Percentiles rank a stretch among this genome's conserved stretches.
phyloP scores from a whole-genome alignment of 2,329 filamentous ascomycete genomes.

The Lomentospora prolificans region DNA sequence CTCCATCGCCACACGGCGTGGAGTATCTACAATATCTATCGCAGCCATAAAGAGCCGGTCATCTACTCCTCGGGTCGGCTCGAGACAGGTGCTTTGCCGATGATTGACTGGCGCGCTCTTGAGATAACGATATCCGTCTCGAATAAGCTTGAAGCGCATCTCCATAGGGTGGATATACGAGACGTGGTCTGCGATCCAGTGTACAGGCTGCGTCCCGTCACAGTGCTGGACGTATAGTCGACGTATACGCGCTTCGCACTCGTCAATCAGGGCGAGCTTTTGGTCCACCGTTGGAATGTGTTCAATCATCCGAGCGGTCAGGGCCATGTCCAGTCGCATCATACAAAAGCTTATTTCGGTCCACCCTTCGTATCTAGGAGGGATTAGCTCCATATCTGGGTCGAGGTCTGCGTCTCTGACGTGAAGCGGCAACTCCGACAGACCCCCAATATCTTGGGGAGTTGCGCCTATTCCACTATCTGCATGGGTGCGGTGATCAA shows the following conservation, averaged over 20 bases:
- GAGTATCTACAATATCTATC: slow-evolving; percentile 1
- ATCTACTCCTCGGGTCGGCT: background rate
- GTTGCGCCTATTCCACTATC: background rate
- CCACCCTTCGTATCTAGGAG: background rate
- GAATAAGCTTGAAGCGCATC: slow-evolving; percentile 2
- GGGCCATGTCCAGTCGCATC: background rate
- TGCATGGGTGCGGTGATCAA: background rate
- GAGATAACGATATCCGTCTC: too few relatives aligned
- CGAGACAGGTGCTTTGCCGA: too few relatives aligned
- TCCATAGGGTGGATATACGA: slow-evolving; percentile 1
- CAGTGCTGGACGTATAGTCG: background rate
- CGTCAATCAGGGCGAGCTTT: background rate
- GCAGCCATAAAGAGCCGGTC: background rate
- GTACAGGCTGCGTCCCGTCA: background rate
- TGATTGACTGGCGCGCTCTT: too few relatives aligned
- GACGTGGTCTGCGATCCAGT: slow-evolving; percentile 1
- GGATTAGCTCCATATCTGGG: background rate
- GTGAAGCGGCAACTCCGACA: background rate
- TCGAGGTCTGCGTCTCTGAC: background rate
- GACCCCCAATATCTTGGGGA: background rate
- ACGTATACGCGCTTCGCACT: background rate
- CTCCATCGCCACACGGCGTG: background rate
- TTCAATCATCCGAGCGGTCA: background rate
- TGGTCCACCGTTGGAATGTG: background rate
- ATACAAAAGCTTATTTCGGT: slow-evolving; percentile 1